Evolutionary conservation across 1,139 yeast species (phyloP).

Genomic region (Pichia inconspicua): DNA sequence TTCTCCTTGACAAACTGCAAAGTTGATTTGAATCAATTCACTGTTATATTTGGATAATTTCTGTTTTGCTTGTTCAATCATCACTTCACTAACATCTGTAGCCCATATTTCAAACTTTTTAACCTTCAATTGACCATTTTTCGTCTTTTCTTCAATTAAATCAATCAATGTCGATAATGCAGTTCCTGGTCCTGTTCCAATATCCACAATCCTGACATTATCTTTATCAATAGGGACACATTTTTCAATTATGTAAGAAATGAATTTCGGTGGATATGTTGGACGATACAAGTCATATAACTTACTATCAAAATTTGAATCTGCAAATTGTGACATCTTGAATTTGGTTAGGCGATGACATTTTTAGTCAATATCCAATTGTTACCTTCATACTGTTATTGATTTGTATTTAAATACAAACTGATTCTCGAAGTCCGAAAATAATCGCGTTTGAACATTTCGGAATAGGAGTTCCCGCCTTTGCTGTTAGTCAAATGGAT

Average conservation of each 20-base stretch:
- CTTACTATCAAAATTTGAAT: constrained; percentile 47
- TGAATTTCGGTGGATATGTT: constrained; percentile 51
- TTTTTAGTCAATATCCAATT: not conserved
- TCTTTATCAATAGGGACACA: constrained; percentile 4
- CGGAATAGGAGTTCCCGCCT: no score
- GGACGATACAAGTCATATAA: constrained; percentile 62
- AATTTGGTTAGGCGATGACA: no score
- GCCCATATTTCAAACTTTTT: constrained; percentile 46
- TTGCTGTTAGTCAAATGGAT: no score
- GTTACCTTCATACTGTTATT: not conserved
- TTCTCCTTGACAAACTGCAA: constrained; percentile 29
- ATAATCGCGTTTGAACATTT: no score
- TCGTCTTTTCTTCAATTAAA: not conserved
- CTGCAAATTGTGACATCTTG: constrained; percentile 60
- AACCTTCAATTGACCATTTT: constrained; percentile 20
- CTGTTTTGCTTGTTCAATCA: constrained; percentile 40
- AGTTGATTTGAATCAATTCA: constrained; percentile 15
- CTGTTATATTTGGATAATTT: constrained; percentile 6
- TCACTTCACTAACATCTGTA: constrained; percentile 56
- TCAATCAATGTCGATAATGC: constrained; percentile 8
- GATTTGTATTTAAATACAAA: not conserved
- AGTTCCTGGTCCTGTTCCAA: constrained; percentile 79
- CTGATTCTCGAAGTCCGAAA: no score
- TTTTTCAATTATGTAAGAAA: constrained; percentile 35
- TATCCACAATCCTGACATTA: constrained; percentile 37